phyloP scores from a whole-genome alignment of 768 basidiomycete species.

The Rhodotorula taiwanensis region DNA sequence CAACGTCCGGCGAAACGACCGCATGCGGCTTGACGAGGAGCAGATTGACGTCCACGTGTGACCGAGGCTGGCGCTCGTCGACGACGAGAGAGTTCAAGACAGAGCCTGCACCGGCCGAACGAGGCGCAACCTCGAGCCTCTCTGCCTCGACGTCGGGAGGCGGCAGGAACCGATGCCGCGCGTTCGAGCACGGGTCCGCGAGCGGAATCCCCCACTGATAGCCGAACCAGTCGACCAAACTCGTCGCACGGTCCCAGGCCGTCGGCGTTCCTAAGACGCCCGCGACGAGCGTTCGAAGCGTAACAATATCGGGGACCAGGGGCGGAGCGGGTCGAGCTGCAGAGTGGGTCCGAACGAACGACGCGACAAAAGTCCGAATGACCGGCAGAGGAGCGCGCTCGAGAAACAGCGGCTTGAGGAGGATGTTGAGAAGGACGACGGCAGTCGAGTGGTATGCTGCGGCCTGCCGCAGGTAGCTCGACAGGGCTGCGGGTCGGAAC shows the following conservation, averaged over 20 bases:
- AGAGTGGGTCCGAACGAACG: slow-evolving; percentile 1
- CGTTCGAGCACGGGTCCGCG: neutral
- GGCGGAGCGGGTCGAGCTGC: neutral
- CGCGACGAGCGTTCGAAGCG: slow-evolving; percentile 9
- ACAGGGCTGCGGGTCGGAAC: too few relatives aligned
- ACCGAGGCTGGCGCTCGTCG: neutral
- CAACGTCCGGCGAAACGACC: slow-evolving; percentile 7
- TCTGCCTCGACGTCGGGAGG: neutral
- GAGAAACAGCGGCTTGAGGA: slow-evolving; percentile 56
- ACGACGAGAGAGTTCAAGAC: neutral
- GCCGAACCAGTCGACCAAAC: slow-evolving; percentile 12
- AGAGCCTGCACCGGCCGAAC: too few relatives aligned
- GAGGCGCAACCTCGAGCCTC: neutral
- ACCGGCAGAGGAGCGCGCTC: slow-evolving; percentile 2
- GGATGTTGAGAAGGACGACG: slow-evolving; percentile 51
- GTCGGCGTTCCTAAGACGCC: neutral
- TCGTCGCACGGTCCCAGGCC: neutral
- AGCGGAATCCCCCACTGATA: neutral
- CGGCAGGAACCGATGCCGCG: neutral
- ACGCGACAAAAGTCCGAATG: slow-evolving; percentile 5
- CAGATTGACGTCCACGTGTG: neutral
- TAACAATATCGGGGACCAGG: neutral
- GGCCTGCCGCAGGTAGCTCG: neutral
- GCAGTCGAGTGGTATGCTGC: slow-evolving; percentile 50
- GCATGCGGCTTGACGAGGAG: neutral